Evolutionary conservation across 169 alveolate genomes (phyloP), one percentile per base, ranked within the genome.

Genomic region (Cryptosporidium sp.): DNA sequence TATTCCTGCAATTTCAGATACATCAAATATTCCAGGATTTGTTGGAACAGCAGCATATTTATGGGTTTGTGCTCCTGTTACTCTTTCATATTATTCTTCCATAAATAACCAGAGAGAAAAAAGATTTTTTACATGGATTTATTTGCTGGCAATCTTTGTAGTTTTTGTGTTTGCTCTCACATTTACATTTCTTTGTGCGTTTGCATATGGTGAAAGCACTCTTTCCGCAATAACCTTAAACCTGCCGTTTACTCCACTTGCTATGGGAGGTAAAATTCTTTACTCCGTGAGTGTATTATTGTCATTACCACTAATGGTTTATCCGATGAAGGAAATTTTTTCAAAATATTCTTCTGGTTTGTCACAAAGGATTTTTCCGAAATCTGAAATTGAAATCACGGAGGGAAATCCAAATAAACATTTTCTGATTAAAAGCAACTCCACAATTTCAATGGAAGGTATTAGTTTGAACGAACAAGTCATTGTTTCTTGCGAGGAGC

Each of bases 41-140:
- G 48, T 80, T n/a, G 89, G 89, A 5, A 80, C 75, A 29, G 89
- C 89, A 16, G 89, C 89, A 62, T 80, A 62, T 65, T 80, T 80
- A 65, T 80, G 89, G 89, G 89, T 80, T 7, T 80, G 89, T 29
- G 89, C 89, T 62, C 89, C 89, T 35, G 89, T 80, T 59, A 50
- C 75, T 0, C 68, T 80, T 41, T 80, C 89, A 21, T 80, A 80
- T 14, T 80, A 80, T 33, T 37, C 26, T 80, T 80, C 89, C 18
- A 31, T 80, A 14, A 41, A 39, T 16, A 67, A 23, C 5, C 35
- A 62, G 39, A 37, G 70, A 33, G 73, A 59, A 80, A 80, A 31
- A 43, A 62, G 41, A 41, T 61, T 41, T 31, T 80, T 80, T 65
- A 80, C 73, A 29, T 80, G 89, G 89, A 33, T 80, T 6, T 80